These are phyloP conservation scores for Tephrocybe sp. DNA, from an alignment of 768 basidiomycete genomes.

Conservation along the genomic window DNA sequence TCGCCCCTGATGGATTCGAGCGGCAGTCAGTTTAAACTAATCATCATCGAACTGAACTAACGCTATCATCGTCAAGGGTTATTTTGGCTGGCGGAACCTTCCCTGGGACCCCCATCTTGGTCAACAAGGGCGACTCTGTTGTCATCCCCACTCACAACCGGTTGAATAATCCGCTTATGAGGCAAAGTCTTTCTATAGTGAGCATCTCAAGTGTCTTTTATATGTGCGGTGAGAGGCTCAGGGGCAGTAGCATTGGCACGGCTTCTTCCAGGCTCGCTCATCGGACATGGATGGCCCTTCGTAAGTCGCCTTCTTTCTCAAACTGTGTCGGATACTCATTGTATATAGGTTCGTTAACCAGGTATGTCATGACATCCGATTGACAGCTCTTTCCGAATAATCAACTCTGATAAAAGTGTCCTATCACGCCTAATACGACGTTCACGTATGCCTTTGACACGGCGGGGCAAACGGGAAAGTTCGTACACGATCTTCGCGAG, in stretches of 20 bases:
- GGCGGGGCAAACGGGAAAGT: slow-evolving; percentile 33
- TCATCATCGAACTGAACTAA: not conserved
- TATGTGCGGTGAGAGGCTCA: not conserved
- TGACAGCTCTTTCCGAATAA: too few species aligned
- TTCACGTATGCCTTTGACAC: slow-evolving; percentile 33
- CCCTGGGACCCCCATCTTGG: slow-evolving; percentile 20
- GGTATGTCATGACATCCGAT: slow-evolving; percentile 5
- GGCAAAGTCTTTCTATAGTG: slow-evolving; percentile 26
- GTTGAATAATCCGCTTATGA: slow-evolving; percentile 21
- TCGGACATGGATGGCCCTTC: slow-evolving; percentile 36
- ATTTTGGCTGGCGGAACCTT: slow-evolving; percentile 22
- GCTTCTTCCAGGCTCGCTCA: slow-evolving; percentile 34
- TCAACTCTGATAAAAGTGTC: slow-evolving; percentile 28
- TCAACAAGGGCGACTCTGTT: slow-evolving; percentile 21
- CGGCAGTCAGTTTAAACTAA: slow-evolving; percentile 9
- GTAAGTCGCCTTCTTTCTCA: slow-evolving; percentile 24
- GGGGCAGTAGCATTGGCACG: slow-evolving; percentile 31
- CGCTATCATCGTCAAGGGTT: slow-evolving; percentile 6
- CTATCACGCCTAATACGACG: slow-evolving; percentile 37
- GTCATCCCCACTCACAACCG: slow-evolving; percentile 17
- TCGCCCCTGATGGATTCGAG: slow-evolving; percentile 21
- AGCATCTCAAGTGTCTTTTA: not conserved
- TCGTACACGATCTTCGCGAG: not conserved
- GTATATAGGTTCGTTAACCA: slow-evolving; percentile 41
- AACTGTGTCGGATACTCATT: not conserved